Evolutionary conservation across 345 rosid species (phyloP).

Genomic region (Citrus sp.): DNA sequence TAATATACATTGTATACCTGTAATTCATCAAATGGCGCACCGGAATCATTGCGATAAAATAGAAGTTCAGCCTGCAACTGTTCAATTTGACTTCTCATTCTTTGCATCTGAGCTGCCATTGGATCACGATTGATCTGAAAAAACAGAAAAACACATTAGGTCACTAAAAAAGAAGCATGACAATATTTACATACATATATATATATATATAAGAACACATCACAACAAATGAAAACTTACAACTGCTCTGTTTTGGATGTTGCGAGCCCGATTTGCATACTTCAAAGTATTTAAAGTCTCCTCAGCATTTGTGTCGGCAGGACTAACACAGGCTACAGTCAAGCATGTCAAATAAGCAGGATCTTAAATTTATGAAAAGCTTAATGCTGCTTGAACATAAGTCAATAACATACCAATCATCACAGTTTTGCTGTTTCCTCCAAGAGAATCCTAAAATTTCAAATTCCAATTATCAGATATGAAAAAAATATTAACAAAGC

Average conservation of each 20-base stretch:
- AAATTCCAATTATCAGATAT: constrained; percentile 10
- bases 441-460: constrained; percentile 77
- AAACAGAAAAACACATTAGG: neutral
- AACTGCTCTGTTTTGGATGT: constrained; percentile 94
- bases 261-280: constrained; percentile 97
- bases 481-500: neutral
- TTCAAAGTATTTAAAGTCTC: constrained; percentile 94
- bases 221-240: constrained; percentile 38
- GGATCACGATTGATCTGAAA: constrained; percentile 89
- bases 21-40: constrained; percentile 73
- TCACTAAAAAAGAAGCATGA: neutral
- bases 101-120: constrained; percentile 69
- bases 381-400: neutral
- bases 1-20: constrained; percentile 44
- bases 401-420: constrained; percentile 77
- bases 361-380: neutral
- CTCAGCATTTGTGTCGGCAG: constrained; percentile 97
- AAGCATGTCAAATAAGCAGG: constrained; percentile 3
- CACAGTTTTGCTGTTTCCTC: constrained; percentile 98
- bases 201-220: neutral
- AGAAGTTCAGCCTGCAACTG: constrained; percentile 86
- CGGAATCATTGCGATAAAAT: constrained; percentile 70
- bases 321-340: constrained; percentile 90
- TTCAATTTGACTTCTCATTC: constrained; percentile 93
- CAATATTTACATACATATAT: neutral